Evolutionary conservation across 805 yeast genomes (phyloP).

Genomic region (Saccharomyces mikatae): DNA sequence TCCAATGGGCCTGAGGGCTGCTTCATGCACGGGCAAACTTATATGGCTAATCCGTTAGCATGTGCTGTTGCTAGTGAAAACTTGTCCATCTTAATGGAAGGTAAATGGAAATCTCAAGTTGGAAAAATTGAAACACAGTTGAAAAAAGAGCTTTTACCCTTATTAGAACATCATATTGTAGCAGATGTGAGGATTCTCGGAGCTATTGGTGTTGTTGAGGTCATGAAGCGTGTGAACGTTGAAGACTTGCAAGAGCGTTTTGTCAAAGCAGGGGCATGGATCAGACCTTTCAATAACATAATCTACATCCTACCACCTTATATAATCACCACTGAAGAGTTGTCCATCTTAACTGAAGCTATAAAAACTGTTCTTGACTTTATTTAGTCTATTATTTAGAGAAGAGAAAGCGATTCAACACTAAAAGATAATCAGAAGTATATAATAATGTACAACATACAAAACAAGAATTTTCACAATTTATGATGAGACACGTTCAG

Average conservation of each 20-base stretch:
- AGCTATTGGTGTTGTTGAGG: constrained; percentile 21
- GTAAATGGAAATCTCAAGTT: constrained; percentile 18
- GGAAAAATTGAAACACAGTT: constrained; percentile 13
- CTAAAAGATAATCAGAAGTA: not conserved
- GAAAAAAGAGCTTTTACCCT: constrained; percentile 9
- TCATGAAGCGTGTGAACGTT: constrained; percentile 11
- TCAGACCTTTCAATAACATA: constrained; percentile 20
- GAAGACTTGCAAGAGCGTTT: constrained; percentile 17
- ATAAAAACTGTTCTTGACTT: not conserved
- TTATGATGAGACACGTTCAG: not conserved
- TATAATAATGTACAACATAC: not conserved
- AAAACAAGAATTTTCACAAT: not conserved
- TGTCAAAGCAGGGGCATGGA: constrained; percentile 15
- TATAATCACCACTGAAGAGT: constrained; percentile 14
- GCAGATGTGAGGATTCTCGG: constrained; percentile 15
- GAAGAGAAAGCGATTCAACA: not conserved
- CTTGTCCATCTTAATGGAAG: constrained; percentile 17
- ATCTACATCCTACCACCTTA: constrained; percentile 26
- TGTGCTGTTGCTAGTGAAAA: constrained; percentile 20
- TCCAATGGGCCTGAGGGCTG: constrained; percentile 17
- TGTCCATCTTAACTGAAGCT: constrained; percentile 1
- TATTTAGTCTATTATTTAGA: not conserved
- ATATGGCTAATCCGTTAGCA: constrained; percentile 25
- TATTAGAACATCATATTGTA: constrained; percentile 6
- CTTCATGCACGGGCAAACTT: constrained; percentile 28